Conservation (phyloP, 2,329 filamentous ascomycete species). For the Blumeriella jaapii region DNA sequence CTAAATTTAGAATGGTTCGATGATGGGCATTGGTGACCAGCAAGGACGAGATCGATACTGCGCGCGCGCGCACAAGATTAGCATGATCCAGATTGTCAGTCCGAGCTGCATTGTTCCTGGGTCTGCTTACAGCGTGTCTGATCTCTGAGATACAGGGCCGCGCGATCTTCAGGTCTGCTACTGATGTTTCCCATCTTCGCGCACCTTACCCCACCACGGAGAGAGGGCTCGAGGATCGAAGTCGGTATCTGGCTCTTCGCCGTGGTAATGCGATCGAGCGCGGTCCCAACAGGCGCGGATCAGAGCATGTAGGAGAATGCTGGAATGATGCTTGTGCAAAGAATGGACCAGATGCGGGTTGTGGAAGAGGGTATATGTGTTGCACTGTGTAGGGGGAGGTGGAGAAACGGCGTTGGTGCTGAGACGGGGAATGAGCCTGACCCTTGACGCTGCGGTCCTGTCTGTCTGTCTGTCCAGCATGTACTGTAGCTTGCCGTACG, state of each 20-base stretch:
- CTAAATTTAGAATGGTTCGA: conserved; percentile 64
- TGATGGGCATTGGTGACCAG: conserved; percentile 69
- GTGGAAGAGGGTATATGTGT: too few relatives aligned
- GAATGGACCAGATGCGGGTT: conserved; percentile 16
- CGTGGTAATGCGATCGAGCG: conserved; percentile 19
- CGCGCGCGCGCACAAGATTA: conserved; percentile 9
- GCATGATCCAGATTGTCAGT: too few relatives aligned
- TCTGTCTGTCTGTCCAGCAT: too few relatives aligned
- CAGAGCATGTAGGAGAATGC: conserved; percentile 23
- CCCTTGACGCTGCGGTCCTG: too few relatives aligned
- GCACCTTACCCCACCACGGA: conserved; percentile 25
- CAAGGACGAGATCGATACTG: conserved; percentile 81
- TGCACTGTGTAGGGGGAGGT: too few relatives aligned
- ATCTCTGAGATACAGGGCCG: conserved; percentile 74
- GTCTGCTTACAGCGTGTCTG: conserved; percentile 70
- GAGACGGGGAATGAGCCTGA: too few relatives aligned
- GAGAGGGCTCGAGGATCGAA: conserved; percentile 5
- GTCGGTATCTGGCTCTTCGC: conserved; percentile 6
- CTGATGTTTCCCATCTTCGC: conserved; percentile 80
- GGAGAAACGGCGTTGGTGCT: too few relatives aligned
- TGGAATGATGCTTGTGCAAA: conserved; percentile 18
- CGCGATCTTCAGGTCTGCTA: conserved; percentile 78
- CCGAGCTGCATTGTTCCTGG: too few relatives aligned
- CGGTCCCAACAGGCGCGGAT: conserved; percentile 15
- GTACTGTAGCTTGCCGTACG: too few relatives aligned